These are phyloP conservation scores for Leucocoprinus leucothites DNA, from an alignment of 768 basidiomycete species.

Conservation along the genomic window DNA sequence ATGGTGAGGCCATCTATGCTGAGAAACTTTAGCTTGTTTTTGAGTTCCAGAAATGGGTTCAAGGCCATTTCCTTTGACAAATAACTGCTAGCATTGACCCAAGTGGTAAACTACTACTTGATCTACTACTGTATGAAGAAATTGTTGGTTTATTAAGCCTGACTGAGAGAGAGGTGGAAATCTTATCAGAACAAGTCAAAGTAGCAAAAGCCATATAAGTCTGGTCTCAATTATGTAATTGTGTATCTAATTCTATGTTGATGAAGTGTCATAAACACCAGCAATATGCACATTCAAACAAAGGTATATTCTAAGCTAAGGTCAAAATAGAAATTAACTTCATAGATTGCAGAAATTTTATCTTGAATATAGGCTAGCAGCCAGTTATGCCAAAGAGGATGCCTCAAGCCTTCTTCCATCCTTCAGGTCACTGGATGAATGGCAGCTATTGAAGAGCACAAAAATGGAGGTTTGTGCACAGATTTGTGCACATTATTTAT, in stretches of 20 bases:
- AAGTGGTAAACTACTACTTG: not conserved
- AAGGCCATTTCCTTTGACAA: not conserved
- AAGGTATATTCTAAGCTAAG: not conserved
- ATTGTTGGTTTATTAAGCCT: not conserved
- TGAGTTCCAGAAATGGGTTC: not conserved
- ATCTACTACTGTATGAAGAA: not conserved
- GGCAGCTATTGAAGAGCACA: slow-evolving; percentile 14
- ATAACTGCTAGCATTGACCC: not conserved
- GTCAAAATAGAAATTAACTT: not conserved
- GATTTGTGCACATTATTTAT: slow-evolving; percentile 6
- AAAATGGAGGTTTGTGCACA: slow-evolving; percentile 16
- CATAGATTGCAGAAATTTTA: slow-evolving; percentile 15
- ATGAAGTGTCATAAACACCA: not conserved
- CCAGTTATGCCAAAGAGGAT: slow-evolving; percentile 11
- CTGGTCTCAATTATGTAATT: not conserved
- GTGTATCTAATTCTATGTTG: not conserved
- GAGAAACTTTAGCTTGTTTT: not conserved
- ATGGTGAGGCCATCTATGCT: not conserved
- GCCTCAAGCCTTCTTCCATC: not conserved
- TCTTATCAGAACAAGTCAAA: not conserved
- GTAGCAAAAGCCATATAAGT: not conserved
- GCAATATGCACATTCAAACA: not conserved
- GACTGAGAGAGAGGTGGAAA: not conserved
- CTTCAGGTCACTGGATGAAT: slow-evolving; percentile 15
- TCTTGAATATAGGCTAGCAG: slow-evolving; percentile 12